Evolutionary conservation across 2,329 filamentous ascomycete species (phyloP).

Genomic region (Exophiala oligosperma): DNA sequence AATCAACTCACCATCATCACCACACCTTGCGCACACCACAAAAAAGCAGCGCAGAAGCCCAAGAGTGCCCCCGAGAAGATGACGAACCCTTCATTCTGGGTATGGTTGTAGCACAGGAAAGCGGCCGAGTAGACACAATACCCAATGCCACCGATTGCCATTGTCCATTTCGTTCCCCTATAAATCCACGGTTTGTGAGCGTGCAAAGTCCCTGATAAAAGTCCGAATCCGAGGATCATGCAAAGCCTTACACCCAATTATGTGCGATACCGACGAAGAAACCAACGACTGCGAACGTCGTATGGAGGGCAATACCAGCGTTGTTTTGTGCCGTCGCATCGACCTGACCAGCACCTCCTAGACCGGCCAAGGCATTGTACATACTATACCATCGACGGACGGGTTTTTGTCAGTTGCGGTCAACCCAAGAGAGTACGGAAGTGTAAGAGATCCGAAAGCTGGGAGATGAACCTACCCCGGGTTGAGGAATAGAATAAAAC

Average conservation of each 20-base stretch:
- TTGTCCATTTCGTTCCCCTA: conserved; percentile 43
- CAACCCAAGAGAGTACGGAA: too few species aligned
- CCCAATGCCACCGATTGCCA: conserved; percentile 47
- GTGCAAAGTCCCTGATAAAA: too few species aligned
- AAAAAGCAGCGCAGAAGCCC: conserved; percentile 49
- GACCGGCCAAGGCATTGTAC: conserved; percentile 62
- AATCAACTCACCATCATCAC: conserved; percentile 61
- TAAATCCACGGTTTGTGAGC: too few species aligned
- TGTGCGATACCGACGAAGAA: conserved; percentile 60
- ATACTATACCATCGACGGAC: conserved; percentile 56
- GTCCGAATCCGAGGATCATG: background rate
- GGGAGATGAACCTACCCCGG: conserved; percentile 62
- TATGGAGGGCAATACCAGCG: conserved; percentile 41
- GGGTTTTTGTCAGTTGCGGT: too few species aligned
- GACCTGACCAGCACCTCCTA: conserved; percentile 60
- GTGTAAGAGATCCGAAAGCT: too few species aligned
- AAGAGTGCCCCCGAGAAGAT: conserved; percentile 51
- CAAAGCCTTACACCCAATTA: conserved; percentile 25
- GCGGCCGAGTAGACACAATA: conserved; percentile 51
- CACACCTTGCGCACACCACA: conserved; percentile 54
- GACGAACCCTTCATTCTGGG: conserved; percentile 48
- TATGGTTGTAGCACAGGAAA: conserved; percentile 53
- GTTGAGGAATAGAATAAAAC: conserved; percentile 69
- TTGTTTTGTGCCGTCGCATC: conserved; percentile 32
- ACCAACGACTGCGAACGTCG: conserved; percentile 66